Base-by-base conservation (phyloP, 1,139 yeast genomes). In the Meyerozyma carpophila region DNA sequence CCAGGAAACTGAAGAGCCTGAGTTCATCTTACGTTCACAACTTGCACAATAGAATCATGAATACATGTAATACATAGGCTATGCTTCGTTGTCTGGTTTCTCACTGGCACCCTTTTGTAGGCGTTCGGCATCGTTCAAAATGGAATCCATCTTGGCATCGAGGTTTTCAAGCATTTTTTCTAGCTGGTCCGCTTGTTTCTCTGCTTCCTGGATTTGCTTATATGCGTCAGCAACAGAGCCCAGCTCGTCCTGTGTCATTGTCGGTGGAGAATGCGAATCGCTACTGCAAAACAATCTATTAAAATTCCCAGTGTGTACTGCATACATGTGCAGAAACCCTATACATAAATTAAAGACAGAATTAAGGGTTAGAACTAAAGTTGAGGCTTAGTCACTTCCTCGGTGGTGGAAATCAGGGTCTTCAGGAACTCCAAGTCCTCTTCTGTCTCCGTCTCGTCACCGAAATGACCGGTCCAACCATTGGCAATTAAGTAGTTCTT, bases 391-490 rank as follows among this genome's bases (percentile, higher is more conserved):
- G 29, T 27, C 29, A 27, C 5, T 10, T 27, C 29, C 7, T 27
- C 29, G 13, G 29, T 11, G 29, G 29, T 27, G 29, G 29, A 27
- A 7, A 27, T 27, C 29, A 27, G 29, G 13, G 13, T 5, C 13
- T 27, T 27, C 29, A 27, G 29, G 16, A 7, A 13, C 16, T 31
- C 34, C 34, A 31, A 31, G 34, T 31, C 34, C 16, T 43, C 37
- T 11, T 6, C 55, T 2, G 45, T 47, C 38, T 49, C 50, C 37
- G 61, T 66, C 46, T 50, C 58, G 9, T 25, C 50, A 49, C 89
- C 89, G 47, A 81, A 74, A 27, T 63, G 59, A 32, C 89, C 90
- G 16, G 58, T 63, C 86, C 88, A 85, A 31, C 91, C 91, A 40
- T 82, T 63, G n/a, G 66, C 75, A 42, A 77, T 60, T 59, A 85